Evolutionary conservation across 768 basidiomycete genomes (phyloP).

Genomic region (Tricholoma hemisulphureum): DNA sequence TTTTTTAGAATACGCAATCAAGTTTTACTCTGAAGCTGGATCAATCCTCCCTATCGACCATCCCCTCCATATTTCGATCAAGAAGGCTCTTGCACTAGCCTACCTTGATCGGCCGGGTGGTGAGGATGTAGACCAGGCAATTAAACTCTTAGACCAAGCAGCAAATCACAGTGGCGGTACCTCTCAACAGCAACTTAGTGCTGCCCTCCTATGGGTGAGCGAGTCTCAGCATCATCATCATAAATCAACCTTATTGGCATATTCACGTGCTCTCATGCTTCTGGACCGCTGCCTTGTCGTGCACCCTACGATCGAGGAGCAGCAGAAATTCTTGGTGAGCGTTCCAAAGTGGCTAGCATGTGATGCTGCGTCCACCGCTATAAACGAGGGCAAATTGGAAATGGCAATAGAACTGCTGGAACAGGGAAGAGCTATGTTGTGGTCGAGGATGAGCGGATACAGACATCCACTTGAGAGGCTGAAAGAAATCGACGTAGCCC

Average conservation of each 20-base stretch:
- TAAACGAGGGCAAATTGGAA: not conserved
- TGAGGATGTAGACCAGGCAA: no score
- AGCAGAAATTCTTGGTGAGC: constrained; percentile 7
- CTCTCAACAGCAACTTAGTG: not conserved
- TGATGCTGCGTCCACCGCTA: constrained; percentile 8
- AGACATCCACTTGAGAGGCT: constrained; percentile 25
- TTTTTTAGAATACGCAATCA: no score
- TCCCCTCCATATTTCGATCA: no score
- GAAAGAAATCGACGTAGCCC: constrained; percentile 10
- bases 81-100: no score
- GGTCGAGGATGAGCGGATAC: constrained; percentile 27
- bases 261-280: not conserved
- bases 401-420: constrained; percentile 14
- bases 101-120: no score
- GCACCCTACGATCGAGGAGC: not conserved
- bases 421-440: constrained; percentile 29
- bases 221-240: not conserved
- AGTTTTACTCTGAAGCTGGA: no score
- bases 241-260: not conserved
- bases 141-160: no score
- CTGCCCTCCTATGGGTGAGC: not conserved
- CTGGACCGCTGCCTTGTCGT: constrained; percentile 2
- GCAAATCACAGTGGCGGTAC: no score
- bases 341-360: not conserved
- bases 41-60: no score